phyloP scores from a whole-genome alignment of 2,329 filamentous ascomycete species.

The Colletotrichum cereale region DNA sequence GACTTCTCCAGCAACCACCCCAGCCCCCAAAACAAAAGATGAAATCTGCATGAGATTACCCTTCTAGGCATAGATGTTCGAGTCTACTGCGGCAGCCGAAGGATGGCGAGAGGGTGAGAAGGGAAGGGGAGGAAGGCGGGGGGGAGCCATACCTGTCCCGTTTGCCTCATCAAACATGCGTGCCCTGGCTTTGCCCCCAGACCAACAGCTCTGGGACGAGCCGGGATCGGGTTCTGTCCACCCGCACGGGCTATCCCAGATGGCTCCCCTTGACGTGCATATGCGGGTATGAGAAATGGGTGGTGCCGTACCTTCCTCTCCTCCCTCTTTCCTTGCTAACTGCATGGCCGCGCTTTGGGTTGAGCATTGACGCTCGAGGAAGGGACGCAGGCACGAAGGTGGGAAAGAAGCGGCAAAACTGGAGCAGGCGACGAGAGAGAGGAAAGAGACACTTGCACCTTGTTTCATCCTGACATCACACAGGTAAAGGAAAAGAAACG shows the following conservation, averaged over 20 bases:
- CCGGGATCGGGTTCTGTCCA: slow-evolving; percentile 1
- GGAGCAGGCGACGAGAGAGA: background rate
- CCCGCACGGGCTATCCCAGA: slow-evolving; percentile 35
- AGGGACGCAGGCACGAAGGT: background rate
- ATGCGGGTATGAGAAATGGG: slow-evolving; percentile 26
- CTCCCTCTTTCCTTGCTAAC: background rate
- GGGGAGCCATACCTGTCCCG: slow-evolving; percentile 13
- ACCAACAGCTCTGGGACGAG: slow-evolving; percentile 12
- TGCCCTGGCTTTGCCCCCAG: slow-evolving; percentile 35
- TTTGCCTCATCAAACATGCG: slow-evolving; percentile 28
- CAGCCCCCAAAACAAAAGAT: slow-evolving; percentile 29
- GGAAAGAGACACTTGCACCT: slow-evolving; percentile 1
- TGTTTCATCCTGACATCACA: slow-evolving; percentile 38
- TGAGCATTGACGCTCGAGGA: background rate
- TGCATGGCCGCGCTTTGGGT: slow-evolving; percentile 6
- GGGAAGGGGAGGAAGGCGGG: background rate
- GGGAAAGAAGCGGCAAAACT: background rate
- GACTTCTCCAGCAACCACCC: background rate
- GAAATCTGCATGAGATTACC: slow-evolving; percentile 22
- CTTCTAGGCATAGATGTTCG: slow-evolving; percentile 26
- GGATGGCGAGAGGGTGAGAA: background rate
- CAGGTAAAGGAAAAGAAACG: slow-evolving; percentile 34
- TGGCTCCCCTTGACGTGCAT: slow-evolving; percentile 27
- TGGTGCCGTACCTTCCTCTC: background rate
- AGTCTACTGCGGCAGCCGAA: background rate